These are phyloP conservation scores for Tanacetum coccineum DNA, from an alignment of 129 eudicot species.

Conservation along the genomic window DNA sequence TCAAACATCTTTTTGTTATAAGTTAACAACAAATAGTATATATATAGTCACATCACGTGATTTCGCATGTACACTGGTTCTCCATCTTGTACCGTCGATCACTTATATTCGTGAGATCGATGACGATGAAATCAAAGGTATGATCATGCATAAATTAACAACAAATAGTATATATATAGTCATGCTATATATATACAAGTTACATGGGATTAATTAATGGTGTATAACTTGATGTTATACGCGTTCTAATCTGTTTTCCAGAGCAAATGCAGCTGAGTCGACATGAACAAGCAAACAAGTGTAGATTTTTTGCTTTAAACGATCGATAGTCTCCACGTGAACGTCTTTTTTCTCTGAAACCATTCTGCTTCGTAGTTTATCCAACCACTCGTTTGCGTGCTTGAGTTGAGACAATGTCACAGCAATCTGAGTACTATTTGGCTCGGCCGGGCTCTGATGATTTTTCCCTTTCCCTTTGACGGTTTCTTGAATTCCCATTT, in stretches of 20 bases:
- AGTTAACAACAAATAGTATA: too few relatives aligned
- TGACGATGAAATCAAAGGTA: background rate
- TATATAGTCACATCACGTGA: background rate
- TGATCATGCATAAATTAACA: conserved; percentile 4
- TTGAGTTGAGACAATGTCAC: conserved; percentile 66
- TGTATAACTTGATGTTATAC: conserved; percentile 9
- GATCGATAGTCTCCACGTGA: conserved; percentile 42
- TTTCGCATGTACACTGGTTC: conserved; percentile 43
- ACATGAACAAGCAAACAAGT: conserved; percentile 74
- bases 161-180: background rate
- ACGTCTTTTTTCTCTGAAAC: conserved; percentile 30
- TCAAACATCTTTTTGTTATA: too few relatives aligned
- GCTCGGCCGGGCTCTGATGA: conserved; percentile 35
- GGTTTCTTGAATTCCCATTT: conserved; percentile 31
- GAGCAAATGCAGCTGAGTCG: conserved; percentile 80
- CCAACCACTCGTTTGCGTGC: conserved; percentile 80
- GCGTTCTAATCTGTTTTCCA: conserved; percentile 45
- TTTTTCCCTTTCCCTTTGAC: conserved; percentile 40
- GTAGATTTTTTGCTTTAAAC: conserved; percentile 76
- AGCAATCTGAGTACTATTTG: conserved; percentile 54
- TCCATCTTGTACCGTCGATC: conserved; percentile 49
- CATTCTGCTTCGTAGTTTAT: conserved; percentile 41
- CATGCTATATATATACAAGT: conserved; percentile 15
- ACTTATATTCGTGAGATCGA: conserved; percentile 8
- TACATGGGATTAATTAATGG: conserved; percentile 18